Evolutionary conservation across 768 basidiomycete species (phyloP), one percentile per base, ranked within the genome.

Genomic region (Tephrocybe sp.): DNA sequence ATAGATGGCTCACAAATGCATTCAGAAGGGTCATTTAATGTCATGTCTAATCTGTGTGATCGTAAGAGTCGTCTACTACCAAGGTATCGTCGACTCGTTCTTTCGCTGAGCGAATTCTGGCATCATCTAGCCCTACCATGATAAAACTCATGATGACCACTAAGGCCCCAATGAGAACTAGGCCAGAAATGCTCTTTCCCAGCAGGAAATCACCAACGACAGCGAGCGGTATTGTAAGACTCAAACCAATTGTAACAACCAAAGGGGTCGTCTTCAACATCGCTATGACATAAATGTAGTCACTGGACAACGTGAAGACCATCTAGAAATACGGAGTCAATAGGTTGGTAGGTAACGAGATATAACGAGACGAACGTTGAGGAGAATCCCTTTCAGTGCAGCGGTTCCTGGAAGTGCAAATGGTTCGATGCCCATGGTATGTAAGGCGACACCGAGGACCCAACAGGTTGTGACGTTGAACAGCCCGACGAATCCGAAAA

Each of bases 241-340:
- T 92, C 8, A 98, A 77, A 22, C 96, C 96, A 47, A 98, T 75
- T 0, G 96, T 98, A 15, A 89, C 95, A 16, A 97, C 91, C 11
- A 95, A 72, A 1, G 95, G 95, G 1, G 94, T 94, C 6, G 96
- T 99, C 72, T 95, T 96, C 54, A 99, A 82, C 93, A 98, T 96
- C 2, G 94, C 89, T 16, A 92, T 62, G 24, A 92, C 83, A 63
- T 92, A 92, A 38, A 93, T 63, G 62, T 87, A 96, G 68, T 97
- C 93, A 52, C 88, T 90, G 8, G 80, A 82, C 26, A 89, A 68
- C 0, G 91, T 92, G 59, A 95, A 91, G 26, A 72, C 69, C 89
- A 92, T 93, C 86, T 96, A 27, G 9, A n/a, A 24, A 21, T 31
- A 36, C 31, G 7, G 34, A 21, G 19, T 47, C 8, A 30, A 19